Base-by-base conservation (phyloP, 2,329 filamentous ascomycete species). In the Aspergillus clavatus region DNA sequence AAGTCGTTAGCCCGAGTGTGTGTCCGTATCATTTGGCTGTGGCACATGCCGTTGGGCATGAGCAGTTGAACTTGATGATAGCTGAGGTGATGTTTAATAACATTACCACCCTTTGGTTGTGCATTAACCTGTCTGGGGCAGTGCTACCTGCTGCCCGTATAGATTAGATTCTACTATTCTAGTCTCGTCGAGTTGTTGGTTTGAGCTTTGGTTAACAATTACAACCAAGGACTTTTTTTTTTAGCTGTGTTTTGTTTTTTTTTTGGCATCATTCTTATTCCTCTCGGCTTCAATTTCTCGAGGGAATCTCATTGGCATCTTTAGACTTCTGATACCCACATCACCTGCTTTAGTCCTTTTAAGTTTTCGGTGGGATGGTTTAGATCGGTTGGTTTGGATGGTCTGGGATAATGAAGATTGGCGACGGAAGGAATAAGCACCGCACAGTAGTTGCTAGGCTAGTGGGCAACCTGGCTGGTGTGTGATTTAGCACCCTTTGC, bases 391-490 rank as follows among this genome's bases (percentile, higher is more conserved):
- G 35, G 37, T 31, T 35, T 47, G 46, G 52, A 51, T 47, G 48
- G 50, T 42, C 40, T 54, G 48, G 49, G 54, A 51, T 47, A 46
- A 52, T 48, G 47, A 54, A 55, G 46, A 52, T 52, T 55, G 49
- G 48, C 48, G 44, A 46, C 48, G 46, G 48, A 48, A 55, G 50
- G 46, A 55, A 51, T 47, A 51, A 50, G 47, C 52, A 51, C 45
- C 36, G 14, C 46, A 51, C 43, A 46, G 46, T 43, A 45, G 42
- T 46, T 21, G 24, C 46, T 42, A 27, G 41, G 47, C 44, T 43
- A 33, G 40, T 35, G 21, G 8, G 23, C 4, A 24, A 24, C 23
- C 23, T 8, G 23, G 23, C 8, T 24, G 23, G 5, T 24, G 23
- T 24, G 8, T 24, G 8, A 24, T 24, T 35, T n/a, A 29, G 22